These are phyloP conservation scores for Chaetomium sp. DNA, from an alignment of 2,329 filamentous ascomycete genomes.

Conservation along the genomic window DNA sequence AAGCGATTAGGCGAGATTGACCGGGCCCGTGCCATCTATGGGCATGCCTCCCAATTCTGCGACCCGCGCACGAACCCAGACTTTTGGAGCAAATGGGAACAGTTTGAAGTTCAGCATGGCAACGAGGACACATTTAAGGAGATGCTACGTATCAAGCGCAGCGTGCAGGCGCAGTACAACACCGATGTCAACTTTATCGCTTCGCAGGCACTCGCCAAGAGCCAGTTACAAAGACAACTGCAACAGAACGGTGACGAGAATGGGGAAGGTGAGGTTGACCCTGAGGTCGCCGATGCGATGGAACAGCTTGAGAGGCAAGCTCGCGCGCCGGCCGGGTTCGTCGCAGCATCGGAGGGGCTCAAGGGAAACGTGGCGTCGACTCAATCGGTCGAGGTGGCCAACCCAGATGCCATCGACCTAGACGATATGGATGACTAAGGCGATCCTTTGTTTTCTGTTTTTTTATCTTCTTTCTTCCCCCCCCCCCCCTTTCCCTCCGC, in stretches of 20 bases:
- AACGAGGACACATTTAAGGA: constrained; percentile 99
- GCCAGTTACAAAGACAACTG: constrained; percentile 50
- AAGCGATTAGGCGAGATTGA: constrained; percentile 62
- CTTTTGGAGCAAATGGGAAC: constrained; percentile 97
- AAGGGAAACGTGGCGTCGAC: constrained; percentile 49
- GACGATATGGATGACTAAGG: constrained; percentile 62
- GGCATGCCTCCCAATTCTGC: constrained; percentile 94
- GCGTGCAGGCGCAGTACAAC: constrained; percentile 96
- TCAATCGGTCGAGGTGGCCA: constrained; percentile 47
- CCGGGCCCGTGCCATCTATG: constrained; percentile 89
- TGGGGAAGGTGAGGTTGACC: constrained; percentile 30
- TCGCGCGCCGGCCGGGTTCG: constrained; percentile 83
- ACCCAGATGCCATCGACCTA: constrained; percentile 81
- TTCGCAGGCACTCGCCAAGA: constrained; percentile 82
- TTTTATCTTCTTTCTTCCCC: too few species aligned
- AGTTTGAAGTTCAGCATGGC: constrained; percentile 93
- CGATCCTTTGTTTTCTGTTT: constrained; percentile 4
- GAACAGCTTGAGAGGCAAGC: constrained; percentile 80
- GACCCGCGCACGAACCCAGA: constrained; percentile 83
- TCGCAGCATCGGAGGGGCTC: constrained; percentile 72
- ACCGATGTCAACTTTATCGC: constrained; percentile 99
- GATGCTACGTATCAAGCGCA: constrained; percentile 96
- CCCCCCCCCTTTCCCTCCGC: too few species aligned
- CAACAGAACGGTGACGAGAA: constrained; percentile 35
- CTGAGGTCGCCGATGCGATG: constrained; percentile 71